Base-by-base conservation (phyloP, 352 stramenopile genomes). In the Globisporangium okanoganense region DNA sequence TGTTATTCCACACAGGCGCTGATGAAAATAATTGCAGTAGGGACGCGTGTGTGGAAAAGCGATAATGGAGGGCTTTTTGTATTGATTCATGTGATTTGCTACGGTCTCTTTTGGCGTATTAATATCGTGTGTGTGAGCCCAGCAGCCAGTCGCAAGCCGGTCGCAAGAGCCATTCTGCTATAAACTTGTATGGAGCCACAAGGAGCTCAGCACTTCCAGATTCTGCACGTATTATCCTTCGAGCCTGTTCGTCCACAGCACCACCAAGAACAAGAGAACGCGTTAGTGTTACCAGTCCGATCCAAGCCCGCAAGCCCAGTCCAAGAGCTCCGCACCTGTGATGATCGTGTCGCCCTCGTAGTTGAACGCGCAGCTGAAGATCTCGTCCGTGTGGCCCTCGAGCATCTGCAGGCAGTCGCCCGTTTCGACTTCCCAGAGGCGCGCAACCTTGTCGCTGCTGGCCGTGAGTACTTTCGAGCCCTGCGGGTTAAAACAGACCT, bases 321-420 rank as follows among this genome's bases (percentile, higher is more conserved):
- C 22, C 14, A 43, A 22, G 24, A 47, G 40, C 33, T 8, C 3
- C 72, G 88, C 56, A 98, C 94, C 94, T 64, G 93, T 98, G 65
- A 98, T 98, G 65, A 98, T 96, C n/a, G 93, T 98, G 71, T 98
- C 92, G 20, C 94, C 95, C 70, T 97, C 87, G 68, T 98, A 98
- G 76, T 98, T 98, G 82, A 98, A 98, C 31, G 93, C 92, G 58
- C 93, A 98, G 68, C 81, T 96, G 69, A 98, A 98, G 72, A 98
- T 98, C 65, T 98, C 94, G 66, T 98, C 93, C n/a, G 91, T 98
- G 81, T 98, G 95, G 22, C 95, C 95, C 61, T 98, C 95, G 14
- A 98, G 87, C 71, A 98, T 96, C 70, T 93, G 82, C 29, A 98
- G 72, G 62, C 94, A 98, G 63, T 98, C 92, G 24, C 95, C 95